phyloP scores from a whole-genome alignment of 768 basidiomycete genomes.

The Boletus insuetus region DNA sequence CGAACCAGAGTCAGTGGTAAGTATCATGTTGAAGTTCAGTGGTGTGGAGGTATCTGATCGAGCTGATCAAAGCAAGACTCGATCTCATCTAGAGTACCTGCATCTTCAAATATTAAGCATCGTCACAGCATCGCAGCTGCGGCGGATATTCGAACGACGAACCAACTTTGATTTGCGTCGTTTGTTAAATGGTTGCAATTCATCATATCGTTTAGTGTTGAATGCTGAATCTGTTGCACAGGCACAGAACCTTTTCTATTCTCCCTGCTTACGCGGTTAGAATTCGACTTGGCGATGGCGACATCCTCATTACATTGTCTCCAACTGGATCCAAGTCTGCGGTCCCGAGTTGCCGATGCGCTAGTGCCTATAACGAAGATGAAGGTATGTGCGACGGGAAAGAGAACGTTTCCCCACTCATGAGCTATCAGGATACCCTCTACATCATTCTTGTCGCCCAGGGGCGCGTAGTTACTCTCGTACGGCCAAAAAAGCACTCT shows the following conservation, averaged over 20 bases:
- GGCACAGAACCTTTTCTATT: constrained; percentile 82
- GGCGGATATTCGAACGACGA: constrained; percentile 81
- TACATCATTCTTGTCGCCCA: constrained; percentile 86
- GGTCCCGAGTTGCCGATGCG: constrained; percentile 74
- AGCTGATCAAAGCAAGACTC: constrained; percentile 71
- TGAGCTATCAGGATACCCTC: constrained; percentile 66
- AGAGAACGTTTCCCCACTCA: not conserved
- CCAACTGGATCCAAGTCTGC: constrained; percentile 62
- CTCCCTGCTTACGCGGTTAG: constrained; percentile 66
- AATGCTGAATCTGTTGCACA: constrained; percentile 27
- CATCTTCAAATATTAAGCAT: constrained; percentile 92
- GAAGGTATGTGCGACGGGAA: constrained; percentile 47
- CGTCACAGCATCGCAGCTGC: constrained; percentile 81
- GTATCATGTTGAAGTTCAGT: constrained; percentile 28
- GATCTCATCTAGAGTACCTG: constrained; percentile 91
- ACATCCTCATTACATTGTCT: constrained; percentile 81
- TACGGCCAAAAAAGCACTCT: constrained; percentile 88
- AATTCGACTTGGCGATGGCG: constrained; percentile 78
- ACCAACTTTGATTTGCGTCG: constrained; percentile 89
- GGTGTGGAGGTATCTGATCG: constrained; percentile 22
- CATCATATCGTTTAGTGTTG: not conserved
- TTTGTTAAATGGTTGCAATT: constrained; percentile 55
- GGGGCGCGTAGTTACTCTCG: constrained; percentile 78
- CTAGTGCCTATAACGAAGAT: constrained; percentile 80
- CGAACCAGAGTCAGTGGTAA: constrained; percentile 93